A percentile compares a stretch with the other conserved stretches of the same genome.
Evolutionary conservation across 2,329 filamentous ascomycete genomes (phyloP).

Genomic region (Dothiorella sarmentorum): DNA sequence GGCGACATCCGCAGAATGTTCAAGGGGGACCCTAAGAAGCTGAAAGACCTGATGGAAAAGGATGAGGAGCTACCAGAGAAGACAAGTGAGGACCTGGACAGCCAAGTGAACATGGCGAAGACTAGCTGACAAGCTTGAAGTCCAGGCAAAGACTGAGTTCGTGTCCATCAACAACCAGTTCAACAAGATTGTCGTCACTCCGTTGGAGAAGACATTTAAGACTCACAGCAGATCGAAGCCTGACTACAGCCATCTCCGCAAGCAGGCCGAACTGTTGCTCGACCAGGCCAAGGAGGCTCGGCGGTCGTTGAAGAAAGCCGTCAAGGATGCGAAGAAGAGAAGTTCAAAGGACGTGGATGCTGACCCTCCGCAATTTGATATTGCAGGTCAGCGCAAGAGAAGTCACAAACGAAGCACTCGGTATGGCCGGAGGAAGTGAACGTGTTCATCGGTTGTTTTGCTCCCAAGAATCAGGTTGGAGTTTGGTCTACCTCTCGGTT

Average conservation of each 20-base stretch:
- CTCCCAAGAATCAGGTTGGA: not conserved
- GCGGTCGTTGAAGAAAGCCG: not conserved
- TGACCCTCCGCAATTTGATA: not conserved
- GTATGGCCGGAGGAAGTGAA: not conserved
- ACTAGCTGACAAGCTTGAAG: not conserved
- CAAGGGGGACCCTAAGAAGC: not conserved
- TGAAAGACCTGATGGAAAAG: not conserved
- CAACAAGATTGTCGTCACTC: not conserved
- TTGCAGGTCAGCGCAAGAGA: not conserved
- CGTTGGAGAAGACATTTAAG: not conserved
- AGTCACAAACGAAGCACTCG: not conserved
- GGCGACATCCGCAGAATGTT: not conserved
- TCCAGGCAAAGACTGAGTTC: slow-evolving; percentile 8
- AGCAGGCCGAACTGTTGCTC: not conserved
- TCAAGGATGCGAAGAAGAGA: slow-evolving; percentile 3
- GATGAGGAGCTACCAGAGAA: not conserved
- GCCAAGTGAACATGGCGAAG: too few relatives aligned
- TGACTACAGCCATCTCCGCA: not conserved
- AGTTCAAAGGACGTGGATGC: not conserved
- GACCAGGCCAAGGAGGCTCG: not conserved
- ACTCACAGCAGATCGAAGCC: slow-evolving; percentile 2
- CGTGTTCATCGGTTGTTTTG: too few relatives aligned
- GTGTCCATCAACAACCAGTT: slow-evolving; percentile 12
- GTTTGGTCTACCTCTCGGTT: not conserved
- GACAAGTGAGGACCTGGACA: not conserved